Evolutionary conservation across 2,329 filamentous ascomycete species (phyloP).

Genomic region (Lachnellula arida): DNA sequence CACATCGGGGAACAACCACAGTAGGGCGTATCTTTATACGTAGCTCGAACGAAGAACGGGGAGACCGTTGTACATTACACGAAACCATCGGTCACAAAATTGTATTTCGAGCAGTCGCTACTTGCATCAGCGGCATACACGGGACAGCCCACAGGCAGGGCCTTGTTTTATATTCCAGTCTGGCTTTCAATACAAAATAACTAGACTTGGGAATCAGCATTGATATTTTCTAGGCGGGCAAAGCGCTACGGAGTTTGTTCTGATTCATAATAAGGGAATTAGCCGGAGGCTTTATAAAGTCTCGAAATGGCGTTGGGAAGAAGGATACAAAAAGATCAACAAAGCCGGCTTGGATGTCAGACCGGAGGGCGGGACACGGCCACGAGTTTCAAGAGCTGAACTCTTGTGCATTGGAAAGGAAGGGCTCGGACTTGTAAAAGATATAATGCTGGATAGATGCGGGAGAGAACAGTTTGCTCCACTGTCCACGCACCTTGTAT

Average conservation of each 20-base stretch:
- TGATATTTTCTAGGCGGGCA: slow-evolving; percentile 1
- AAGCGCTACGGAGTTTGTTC: no score
- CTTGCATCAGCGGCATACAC: slow-evolving; percentile 14
- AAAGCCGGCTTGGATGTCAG: not conserved
- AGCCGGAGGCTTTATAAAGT: not conserved
- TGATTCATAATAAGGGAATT: no score
- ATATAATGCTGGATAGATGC: not conserved
- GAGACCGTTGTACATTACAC: slow-evolving; percentile 8
- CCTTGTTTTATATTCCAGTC: not conserved
- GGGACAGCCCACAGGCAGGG: not conserved
- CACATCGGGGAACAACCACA: slow-evolving; percentile 50
- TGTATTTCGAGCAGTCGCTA: slow-evolving; percentile 1
- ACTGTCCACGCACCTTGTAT: not conserved
- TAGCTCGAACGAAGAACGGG: not conserved
- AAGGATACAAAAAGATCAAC: not conserved
- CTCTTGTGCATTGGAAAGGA: slow-evolving; percentile 19
- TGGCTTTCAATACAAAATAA: slow-evolving; percentile 2
- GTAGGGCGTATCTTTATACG: not conserved
- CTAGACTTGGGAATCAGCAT: slow-evolving; percentile 15
- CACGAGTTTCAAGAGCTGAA: slow-evolving; percentile 31
- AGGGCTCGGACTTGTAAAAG: not conserved
- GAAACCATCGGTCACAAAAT: not conserved
- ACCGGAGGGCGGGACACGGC: slow-evolving; percentile 7
- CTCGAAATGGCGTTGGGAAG: not conserved
- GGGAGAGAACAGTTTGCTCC: not conserved